Percentiles rank a stretch among this genome's conserved stretches.
Evolutionary conservation across 2,329 filamentous ascomycete species (phyloP).

Genomic region (Neonectria sp.): DNA sequence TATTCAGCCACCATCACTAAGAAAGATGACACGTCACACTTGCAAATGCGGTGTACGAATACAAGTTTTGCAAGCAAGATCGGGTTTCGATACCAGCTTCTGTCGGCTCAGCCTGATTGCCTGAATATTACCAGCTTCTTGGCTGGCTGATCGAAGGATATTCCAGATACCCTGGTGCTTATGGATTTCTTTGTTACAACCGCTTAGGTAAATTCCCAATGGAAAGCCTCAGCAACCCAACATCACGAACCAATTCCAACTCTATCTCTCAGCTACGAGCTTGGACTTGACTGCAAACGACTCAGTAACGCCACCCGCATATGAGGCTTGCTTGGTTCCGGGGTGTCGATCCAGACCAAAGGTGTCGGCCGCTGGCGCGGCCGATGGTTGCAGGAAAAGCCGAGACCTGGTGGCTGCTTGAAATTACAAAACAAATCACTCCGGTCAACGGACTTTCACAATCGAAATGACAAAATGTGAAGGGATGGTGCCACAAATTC

Average conservation of each 20-base stretch:
- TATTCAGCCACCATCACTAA: neutral
- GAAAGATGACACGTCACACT: neutral
- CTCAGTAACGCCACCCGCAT: neutral
- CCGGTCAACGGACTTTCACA: too few relatives aligned
- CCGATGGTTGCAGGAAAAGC: neutral
- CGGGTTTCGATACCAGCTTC: neutral
- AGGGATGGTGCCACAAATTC: neutral
- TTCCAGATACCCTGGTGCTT: too few relatives aligned
- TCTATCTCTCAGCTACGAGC: neutral
- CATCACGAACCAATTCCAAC: too few relatives aligned
- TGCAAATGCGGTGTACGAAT: neutral
- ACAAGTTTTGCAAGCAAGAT: neutral
- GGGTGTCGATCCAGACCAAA: neutral
- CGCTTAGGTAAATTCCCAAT: too few relatives aligned
- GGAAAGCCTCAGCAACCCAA: neutral
- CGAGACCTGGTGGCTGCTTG: neutral
- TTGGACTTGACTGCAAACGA: neutral
- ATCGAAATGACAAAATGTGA: neutral
- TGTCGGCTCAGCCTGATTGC: neutral
- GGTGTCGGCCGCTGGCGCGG: neutral
- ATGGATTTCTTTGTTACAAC: too few relatives aligned
- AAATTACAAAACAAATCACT: neutral
- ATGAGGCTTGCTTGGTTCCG: too few relatives aligned
- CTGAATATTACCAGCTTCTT: neutral
- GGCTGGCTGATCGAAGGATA: too few relatives aligned